A percentile compares a stretch with the other conserved stretches of the same genome.
Evolutionary conservation across 2,329 filamentous ascomycete genomes (phyloP).

Genomic region (Calycina herbarum): DNA sequence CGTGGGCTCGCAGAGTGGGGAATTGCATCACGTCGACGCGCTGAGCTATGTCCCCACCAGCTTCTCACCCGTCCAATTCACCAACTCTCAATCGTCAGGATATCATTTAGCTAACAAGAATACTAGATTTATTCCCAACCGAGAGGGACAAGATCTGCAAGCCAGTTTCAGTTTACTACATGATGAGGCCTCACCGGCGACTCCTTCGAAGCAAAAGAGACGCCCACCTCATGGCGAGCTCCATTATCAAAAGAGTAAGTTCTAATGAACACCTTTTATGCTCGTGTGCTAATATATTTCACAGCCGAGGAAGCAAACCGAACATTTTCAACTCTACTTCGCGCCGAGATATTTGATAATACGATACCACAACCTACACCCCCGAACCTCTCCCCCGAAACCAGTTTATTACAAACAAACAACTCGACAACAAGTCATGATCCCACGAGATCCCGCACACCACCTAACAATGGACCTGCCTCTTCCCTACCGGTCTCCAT

Average conservation of each 20-base stretch:
- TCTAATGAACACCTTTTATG: not conserved
- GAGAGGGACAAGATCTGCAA: conserved; percentile 88
- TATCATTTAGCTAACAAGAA: conserved; percentile 26
- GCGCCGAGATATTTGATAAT: conserved; percentile 88
- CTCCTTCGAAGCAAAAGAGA: conserved; percentile 81
- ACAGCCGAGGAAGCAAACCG: conserved; percentile 89
- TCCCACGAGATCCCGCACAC: conserved; percentile 75
- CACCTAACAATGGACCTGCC: conserved; percentile 64
- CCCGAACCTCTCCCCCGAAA: conserved; percentile 61
- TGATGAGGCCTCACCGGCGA: conserved; percentile 90
- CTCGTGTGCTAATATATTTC: conserved; percentile 12
- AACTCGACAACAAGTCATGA: conserved; percentile 60
- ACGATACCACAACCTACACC: conserved; percentile 81
- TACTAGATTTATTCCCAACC: conserved; percentile 86
- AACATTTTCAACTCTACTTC: conserved; percentile 83
- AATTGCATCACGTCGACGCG: not conserved
- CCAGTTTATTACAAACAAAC: conserved; percentile 48
- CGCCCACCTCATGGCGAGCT: conserved; percentile 85
- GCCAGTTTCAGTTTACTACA: conserved; percentile 90
- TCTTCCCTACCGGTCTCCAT: conserved; percentile 69
- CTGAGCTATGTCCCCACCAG: not conserved
- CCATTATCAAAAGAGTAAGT: conserved; percentile 87
- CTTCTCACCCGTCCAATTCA: not conserved
- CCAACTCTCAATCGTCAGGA: not conserved
- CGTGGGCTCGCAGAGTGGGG: not conserved